Evolutionary conservation across 1,139 yeast genomes (phyloP).

Genomic region (Yamadazyma epiphylla): DNA sequence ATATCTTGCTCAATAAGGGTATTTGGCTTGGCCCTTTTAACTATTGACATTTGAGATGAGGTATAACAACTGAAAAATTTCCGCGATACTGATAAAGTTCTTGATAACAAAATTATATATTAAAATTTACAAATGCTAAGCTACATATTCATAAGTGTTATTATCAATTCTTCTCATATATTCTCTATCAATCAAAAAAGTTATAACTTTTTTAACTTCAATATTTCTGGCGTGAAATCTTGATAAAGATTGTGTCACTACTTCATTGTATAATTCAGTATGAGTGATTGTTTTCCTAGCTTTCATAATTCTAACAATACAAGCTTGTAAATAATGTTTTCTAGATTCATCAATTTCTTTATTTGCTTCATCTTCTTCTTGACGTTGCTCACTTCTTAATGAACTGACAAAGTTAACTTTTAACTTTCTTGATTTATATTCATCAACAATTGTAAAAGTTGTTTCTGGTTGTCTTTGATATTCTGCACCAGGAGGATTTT

Average conservation of each 20-base stretch:
- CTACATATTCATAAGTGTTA: slow-evolving; percentile 76
- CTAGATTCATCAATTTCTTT: slow-evolving; percentile 87
- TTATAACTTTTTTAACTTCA: slow-evolving; percentile 86
- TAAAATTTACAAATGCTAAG: slow-evolving; percentile 24
- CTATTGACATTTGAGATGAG: too few relatives aligned
- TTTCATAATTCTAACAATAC: slow-evolving; percentile 95
- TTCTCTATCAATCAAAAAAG: slow-evolving; percentile 79
- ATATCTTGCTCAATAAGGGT: too few relatives aligned
- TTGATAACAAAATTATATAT: too few relatives aligned
- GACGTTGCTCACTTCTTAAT: slow-evolving; percentile 70
- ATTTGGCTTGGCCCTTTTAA: too few relatives aligned
- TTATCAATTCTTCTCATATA: slow-evolving; percentile 76
- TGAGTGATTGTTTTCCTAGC: slow-evolving; percentile 80
- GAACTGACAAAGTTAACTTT: slow-evolving; percentile 84
- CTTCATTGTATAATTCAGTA: slow-evolving; percentile 80
- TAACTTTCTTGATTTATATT: slow-evolving; percentile 80
- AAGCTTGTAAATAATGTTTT: slow-evolving; percentile 82
- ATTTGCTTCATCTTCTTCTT: slow-evolving; percentile 77
- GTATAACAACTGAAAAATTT: too few relatives aligned
- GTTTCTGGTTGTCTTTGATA: slow-evolving; percentile 51
- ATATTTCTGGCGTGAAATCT: slow-evolving; percentile 83
- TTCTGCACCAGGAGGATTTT: slow-evolving; percentile 55
- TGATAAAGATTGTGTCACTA: slow-evolving; percentile 78
- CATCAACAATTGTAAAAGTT: slow-evolving; percentile 66
- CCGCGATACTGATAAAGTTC: too few relatives aligned